Evolutionary conservation across 2,329 filamentous ascomycete genomes (phyloP).

Genomic region (Karstenula rhodostoma): DNA sequence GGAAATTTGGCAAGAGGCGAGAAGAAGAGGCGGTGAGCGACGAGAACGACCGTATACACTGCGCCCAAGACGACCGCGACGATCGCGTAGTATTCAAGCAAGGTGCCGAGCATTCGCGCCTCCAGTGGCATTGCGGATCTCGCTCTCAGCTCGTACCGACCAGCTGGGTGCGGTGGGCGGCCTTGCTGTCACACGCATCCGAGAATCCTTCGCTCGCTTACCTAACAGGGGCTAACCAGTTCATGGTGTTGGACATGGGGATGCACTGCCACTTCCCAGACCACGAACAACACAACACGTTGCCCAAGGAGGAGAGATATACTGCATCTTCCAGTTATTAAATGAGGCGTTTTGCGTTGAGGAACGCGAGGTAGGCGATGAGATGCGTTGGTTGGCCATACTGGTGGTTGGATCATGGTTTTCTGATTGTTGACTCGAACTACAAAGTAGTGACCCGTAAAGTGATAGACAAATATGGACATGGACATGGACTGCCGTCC

Average conservation of each 20-base stretch:
- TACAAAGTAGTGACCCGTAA: too few species aligned
- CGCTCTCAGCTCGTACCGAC: background rate
- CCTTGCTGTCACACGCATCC: conserved; percentile 1
- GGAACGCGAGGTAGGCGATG: too few species aligned
- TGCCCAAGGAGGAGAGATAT: too few species aligned
- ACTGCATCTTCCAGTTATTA: too few species aligned
- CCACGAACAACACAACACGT: too few species aligned
- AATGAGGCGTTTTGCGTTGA: too few species aligned
- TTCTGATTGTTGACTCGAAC: too few species aligned
- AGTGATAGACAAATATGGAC: too few species aligned
- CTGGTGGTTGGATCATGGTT: too few species aligned
- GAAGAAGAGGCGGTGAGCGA: conserved; percentile 26
- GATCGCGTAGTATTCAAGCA: conserved; percentile 8
- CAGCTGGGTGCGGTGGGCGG: conserved; percentile 7
- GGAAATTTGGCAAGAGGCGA: conserved; percentile 33
- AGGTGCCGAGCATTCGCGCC: conserved; percentile 3
- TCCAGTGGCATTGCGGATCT: background rate
- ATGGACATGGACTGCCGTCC: too few species aligned
- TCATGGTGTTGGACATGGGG: background rate
- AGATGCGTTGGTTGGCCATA: too few species aligned
- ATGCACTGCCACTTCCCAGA: background rate
- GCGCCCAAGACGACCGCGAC: background rate
- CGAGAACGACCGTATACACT: conserved; percentile 5
- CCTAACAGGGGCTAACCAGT: background rate
- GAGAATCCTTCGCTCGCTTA: conserved; percentile 2